Evolutionary conservation across 163 green algal genomes (phyloP), one percentile per base, ranked within the genome.

Genomic region (Scenedesmus sp.): DNA sequence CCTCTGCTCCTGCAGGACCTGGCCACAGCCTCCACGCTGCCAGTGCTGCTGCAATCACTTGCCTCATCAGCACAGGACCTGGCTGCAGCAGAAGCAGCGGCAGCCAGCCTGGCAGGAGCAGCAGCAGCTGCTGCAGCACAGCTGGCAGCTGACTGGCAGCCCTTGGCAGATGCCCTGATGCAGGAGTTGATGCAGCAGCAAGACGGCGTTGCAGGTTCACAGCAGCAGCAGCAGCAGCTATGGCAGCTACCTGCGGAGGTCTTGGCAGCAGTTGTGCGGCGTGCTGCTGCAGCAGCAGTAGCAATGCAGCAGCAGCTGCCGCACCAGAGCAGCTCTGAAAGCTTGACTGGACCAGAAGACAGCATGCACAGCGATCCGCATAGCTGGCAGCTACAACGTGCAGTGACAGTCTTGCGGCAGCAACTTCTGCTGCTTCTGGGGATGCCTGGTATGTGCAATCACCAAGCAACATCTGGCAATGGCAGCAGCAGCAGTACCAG

Each of bases 21-120:
- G 0, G 23, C 26, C 1, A 54, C 59, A 3, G n/a, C 82, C 8
- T 64, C 82, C 54, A 87, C 82, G 8, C 57, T 60, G 55, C 82
- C 84, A 26, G 56, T 88, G 64, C 84, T 88, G 84, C n/a, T 88
- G n/a, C n/a, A 74, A 23, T 88, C 84, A 0, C 84, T 88, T 23
- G 59, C 60, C n/a, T 7, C 57, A 13, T 59, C 84, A 77, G 84
- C 84, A 18, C 8, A 20, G 34, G 84, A 81, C 26, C n/a, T 88
- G 20, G 56, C 26, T 0, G 15, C 13, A 5, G 4, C 0, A n/a
- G 23, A 70, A 77, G 84, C 84, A 62, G 84, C 57, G 59, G 57
- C 60, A 88, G 59, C 59, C 26, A 56, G 84, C 84, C 34, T 46
- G 34, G 34, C 34, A 0, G 0, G 34, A 46, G 34, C 34, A 46